phyloP scores from a whole-genome alignment of 257 asterid species.

The Solanum corneliomulleri region DNA sequence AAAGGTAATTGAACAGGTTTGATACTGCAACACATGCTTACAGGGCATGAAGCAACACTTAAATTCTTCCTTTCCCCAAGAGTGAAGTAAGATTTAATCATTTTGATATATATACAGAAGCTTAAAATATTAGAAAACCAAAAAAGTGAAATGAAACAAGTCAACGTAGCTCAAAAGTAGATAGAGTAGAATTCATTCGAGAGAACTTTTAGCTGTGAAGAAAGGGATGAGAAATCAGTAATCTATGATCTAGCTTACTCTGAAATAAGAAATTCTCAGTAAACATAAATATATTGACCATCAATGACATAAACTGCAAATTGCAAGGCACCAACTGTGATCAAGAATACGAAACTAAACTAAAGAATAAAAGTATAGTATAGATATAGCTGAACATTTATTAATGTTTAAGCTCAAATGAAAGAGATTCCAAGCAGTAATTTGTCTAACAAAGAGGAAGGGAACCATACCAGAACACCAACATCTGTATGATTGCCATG shows the following conservation, averaged over 20 bases:
- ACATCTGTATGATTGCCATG: slow-evolving; percentile 46
- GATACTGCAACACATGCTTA: not conserved
- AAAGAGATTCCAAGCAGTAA: not conserved
- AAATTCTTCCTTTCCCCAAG: not conserved
- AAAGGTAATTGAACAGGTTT: not conserved
- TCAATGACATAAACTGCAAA: not conserved
- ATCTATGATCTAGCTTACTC: not conserved
- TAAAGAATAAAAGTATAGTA: not conserved
- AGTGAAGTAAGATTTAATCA: not conserved
- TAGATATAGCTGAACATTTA: not conserved
- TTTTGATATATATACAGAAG: not conserved
- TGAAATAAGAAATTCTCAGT: not conserved
- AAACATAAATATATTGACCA: not conserved
- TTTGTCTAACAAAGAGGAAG: not conserved
- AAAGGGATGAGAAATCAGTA: not conserved
- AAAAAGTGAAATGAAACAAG: not conserved
- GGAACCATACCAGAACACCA: slow-evolving; percentile 51
- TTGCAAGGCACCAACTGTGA: not conserved
- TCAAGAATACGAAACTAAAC: not conserved
- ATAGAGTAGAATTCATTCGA: not conserved
- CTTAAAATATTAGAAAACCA: not conserved
- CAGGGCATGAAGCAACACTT: not conserved
- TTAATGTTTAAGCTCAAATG: not conserved
- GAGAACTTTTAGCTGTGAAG: not conserved
- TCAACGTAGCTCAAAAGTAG: not conserved